These are phyloP conservation scores for Trichosporon sp. DNA, from an alignment of 1,284 basidiomycete genomes.

Conservation along the genomic window DNA sequence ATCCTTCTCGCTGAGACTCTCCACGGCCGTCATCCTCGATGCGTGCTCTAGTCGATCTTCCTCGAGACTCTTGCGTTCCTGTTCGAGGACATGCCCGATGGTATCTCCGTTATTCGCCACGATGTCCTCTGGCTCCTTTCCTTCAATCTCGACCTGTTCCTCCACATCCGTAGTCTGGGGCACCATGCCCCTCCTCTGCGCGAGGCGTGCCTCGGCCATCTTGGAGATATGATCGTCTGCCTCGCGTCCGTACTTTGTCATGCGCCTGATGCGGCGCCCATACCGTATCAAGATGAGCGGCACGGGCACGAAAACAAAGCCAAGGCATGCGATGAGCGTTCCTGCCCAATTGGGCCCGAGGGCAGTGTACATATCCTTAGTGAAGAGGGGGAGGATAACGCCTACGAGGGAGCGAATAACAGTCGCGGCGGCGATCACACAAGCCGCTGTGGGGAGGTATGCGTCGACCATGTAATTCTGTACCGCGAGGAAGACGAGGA, in stretches of 20 bases:
- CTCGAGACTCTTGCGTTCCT: neutral
- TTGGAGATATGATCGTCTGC: constrained; percentile 16
- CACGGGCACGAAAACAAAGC: constrained; percentile 19
- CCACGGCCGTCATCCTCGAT: neutral
- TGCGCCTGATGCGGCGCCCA: constrained; percentile 2
- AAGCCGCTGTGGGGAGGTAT: constrained; percentile 52
- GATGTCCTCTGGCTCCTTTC: neutral
- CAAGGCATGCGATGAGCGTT: constrained; percentile 28
- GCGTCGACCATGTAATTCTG: constrained; percentile 58
- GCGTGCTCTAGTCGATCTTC: neutral
- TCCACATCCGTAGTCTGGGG: neutral
- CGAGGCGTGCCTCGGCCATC: constrained; percentile 7
- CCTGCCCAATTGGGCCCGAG: constrained; percentile 59
- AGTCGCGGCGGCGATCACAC: constrained; percentile 61
- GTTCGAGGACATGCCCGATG: neutral
- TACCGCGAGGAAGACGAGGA: constrained; percentile 30
- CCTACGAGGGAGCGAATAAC: constrained; percentile 61
- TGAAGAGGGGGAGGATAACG: constrained; percentile 56
- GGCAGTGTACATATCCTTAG: constrained; percentile 54
- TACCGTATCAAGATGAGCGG: constrained; percentile 5
- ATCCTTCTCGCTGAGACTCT: neutral
- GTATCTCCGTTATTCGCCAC: neutral
- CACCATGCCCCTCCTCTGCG: neutral
- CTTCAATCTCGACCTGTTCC: neutral
- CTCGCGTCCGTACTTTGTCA: constrained; percentile 4